Conservation (phyloP, 2,329 filamentous ascomycete species). For the Coleophoma cylindrospora region DNA sequence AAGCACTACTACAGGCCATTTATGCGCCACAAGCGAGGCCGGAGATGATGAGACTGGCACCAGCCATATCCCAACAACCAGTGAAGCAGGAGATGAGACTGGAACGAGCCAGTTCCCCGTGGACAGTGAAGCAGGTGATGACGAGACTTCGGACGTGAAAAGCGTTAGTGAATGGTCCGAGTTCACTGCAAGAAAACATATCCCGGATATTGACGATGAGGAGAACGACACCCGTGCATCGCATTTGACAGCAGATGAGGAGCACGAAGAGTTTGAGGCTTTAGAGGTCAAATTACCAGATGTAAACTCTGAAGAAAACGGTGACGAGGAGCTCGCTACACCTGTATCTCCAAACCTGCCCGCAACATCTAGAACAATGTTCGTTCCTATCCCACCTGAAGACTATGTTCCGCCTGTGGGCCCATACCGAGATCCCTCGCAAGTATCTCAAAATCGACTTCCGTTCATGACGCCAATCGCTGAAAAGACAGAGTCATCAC, state of each 20-base stretch:
- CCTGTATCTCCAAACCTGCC: conserved; percentile 34
- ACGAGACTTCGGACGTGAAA: conserved; percentile 51
- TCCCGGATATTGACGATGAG: conserved; percentile 42
- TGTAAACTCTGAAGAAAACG: conserved; percentile 29
- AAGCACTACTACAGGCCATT: conserved; percentile 72
- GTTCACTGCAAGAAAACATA: conserved; percentile 69
- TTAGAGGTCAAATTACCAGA: conserved; percentile 25
- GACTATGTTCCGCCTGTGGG: conserved; percentile 77
- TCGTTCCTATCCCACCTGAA: conserved; percentile 76
- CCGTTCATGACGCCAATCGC: conserved; percentile 99
- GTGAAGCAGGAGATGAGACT: conserved; percentile 79
- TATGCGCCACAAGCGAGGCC: conserved; percentile 61
- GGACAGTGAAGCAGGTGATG: conserved; percentile 59
- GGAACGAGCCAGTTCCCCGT: conserved; percentile 67
- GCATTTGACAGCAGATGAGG: conserved; percentile 33
- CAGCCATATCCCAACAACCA: conserved; percentile 61
- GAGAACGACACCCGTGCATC: conserved; percentile 35
- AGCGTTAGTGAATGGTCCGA: conserved; percentile 84
- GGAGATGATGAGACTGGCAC: conserved; percentile 66
- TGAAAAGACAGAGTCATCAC: conserved; percentile 85
- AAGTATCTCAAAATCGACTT: conserved; percentile 82
- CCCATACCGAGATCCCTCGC: conserved; percentile 74
- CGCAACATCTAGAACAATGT: conserved; percentile 49
- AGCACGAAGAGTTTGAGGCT: conserved; percentile 24
- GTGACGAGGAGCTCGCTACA: conserved; percentile 38